Conservation (phyloP, 192 early-diverging fungal species). For the Coemansia sp. region DNA sequence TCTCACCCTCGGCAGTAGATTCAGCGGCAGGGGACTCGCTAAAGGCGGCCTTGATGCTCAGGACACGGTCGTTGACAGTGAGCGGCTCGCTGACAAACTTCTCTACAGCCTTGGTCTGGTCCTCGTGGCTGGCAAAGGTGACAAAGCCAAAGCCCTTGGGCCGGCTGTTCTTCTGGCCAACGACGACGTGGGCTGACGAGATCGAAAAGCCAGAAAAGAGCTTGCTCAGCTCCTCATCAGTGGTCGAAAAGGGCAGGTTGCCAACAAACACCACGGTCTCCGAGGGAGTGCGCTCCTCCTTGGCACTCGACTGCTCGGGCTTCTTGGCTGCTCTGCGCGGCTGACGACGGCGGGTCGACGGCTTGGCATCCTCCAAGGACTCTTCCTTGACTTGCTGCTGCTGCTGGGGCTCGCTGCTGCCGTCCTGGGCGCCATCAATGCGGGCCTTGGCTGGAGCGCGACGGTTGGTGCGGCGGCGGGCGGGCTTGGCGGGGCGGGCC, state of each 20-base stretch:
- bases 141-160: constrained; percentile 97
- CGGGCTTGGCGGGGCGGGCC: constrained; percentile 23
- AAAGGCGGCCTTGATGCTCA: constrained; percentile 45
- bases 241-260: constrained; percentile 72
- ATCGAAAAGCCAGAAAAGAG: constrained; percentile 75
- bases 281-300: constrained; percentile 32
- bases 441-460: constrained; percentile 17
- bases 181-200: constrained; percentile 71
- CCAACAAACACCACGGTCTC: constrained; percentile 72
- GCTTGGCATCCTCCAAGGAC: constrained; percentile 10
- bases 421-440: constrained; percentile 27
- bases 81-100: constrained; percentile 22
- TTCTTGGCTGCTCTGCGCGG: constrained; percentile 2
- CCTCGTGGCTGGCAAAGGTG: constrained; percentile 69
- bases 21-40: constrained; percentile 31
- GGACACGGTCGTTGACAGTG: constrained; percentile 23
- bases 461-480: constrained; percentile 25
- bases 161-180: constrained; percentile 59
- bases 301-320: constrained; percentile 18
- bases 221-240: constrained; percentile 65
- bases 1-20: constrained; percentile 2
- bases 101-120: constrained; percentile 58
- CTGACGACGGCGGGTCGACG: constrained; percentile 1
- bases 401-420: constrained; percentile 14
- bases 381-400: neutral